Evolutionary conservation across 2,329 filamentous ascomycete genomes (phyloP).

Genomic region (Westerdykella ornata): DNA sequence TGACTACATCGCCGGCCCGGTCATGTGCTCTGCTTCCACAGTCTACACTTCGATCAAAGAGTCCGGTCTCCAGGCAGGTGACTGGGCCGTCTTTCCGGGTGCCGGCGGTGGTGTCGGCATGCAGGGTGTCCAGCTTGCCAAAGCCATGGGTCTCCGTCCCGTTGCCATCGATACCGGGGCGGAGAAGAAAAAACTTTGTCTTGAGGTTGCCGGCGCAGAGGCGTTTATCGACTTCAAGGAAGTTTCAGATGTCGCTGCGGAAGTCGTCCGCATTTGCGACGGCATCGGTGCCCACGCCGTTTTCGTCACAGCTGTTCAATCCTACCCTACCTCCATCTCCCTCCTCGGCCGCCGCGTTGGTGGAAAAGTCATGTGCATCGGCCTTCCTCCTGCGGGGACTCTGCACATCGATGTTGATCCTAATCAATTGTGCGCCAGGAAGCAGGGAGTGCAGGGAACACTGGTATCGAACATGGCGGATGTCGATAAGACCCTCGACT

Average conservation of each 20-base stretch:
- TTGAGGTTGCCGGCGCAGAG: constrained; percentile 30
- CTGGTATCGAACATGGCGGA: constrained; percentile 46
- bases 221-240: constrained; percentile 37
- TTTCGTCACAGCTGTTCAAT: constrained; percentile 34
- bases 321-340: constrained; percentile 23
- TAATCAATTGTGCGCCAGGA: constrained; percentile 31
- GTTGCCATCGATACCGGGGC: constrained; percentile 35
- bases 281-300: constrained; percentile 37
- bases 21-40: constrained; percentile 56
- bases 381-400: constrained; percentile 32
- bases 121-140: constrained; percentile 48
- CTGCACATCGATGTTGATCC: constrained; percentile 32
- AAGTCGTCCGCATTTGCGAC: constrained; percentile 29
- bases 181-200: constrained; percentile 32
- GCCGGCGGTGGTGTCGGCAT: constrained; percentile 53
- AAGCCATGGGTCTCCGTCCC: constrained; percentile 35
- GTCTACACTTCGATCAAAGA: constrained; percentile 53
- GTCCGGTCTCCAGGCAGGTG: constrained; percentile 44
- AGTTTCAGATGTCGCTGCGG: constrained; percentile 26
- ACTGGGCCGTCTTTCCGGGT: constrained; percentile 52
- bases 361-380: constrained; percentile 49
- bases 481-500: constrained; percentile 43
- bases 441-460: constrained; percentile 31
- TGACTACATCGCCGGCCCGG: constrained; percentile 52
- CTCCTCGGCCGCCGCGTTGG: constrained; percentile 44